These are phyloP conservation scores for Nicotiana rustica DNA, from an alignment of 305 asterid genomes.

Conservation along the genomic window DNA sequence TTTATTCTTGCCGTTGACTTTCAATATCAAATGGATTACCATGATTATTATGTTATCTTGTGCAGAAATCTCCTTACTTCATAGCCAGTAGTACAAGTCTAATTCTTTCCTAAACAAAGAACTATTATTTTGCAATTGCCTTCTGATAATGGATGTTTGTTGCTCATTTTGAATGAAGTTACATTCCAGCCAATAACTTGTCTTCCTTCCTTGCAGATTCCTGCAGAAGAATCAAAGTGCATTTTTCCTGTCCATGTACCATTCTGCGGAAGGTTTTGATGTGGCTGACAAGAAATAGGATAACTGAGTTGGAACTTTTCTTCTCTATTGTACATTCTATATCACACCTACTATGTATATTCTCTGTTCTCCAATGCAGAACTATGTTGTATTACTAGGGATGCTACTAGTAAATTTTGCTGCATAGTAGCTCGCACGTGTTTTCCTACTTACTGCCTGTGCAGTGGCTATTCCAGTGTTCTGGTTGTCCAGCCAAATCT, in stretches of 20 bases:
- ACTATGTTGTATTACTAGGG: slow-evolving; percentile 30
- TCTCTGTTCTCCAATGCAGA: slow-evolving; percentile 7
- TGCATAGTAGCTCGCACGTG: background rate
- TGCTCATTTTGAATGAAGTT: background rate
- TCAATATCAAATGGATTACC: background rate
- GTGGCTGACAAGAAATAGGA: slow-evolving; percentile 45
- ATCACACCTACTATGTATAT: slow-evolving; percentile 16
- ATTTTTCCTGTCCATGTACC: slow-evolving; percentile 53
- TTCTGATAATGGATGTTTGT: background rate
- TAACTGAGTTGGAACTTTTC: slow-evolving; percentile 35
- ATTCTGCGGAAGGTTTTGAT: slow-evolving; percentile 39
- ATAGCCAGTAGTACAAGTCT: background rate
- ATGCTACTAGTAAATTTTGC: slow-evolving; percentile 22
- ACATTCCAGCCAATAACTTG: background rate
- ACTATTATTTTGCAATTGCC: background rate
- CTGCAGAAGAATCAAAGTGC: slow-evolving; percentile 65
- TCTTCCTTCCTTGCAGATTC: slow-evolving; percentile 52
- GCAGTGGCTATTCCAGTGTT: slow-evolving; percentile 6
- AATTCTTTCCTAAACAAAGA: background rate
- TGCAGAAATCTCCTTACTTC: background rate
- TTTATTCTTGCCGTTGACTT: slow-evolving; percentile 1
- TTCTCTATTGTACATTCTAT: slow-evolving; percentile 23
- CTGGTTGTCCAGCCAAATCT: background rate
- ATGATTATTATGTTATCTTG: background rate
- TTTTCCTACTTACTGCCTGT: background rate